Percentiles rank a stretch among this genome's conserved stretches.
phyloP scores from a whole-genome alignment of 2,329 filamentous ascomycete genomes.

The Aspergillus sp. region DNA sequence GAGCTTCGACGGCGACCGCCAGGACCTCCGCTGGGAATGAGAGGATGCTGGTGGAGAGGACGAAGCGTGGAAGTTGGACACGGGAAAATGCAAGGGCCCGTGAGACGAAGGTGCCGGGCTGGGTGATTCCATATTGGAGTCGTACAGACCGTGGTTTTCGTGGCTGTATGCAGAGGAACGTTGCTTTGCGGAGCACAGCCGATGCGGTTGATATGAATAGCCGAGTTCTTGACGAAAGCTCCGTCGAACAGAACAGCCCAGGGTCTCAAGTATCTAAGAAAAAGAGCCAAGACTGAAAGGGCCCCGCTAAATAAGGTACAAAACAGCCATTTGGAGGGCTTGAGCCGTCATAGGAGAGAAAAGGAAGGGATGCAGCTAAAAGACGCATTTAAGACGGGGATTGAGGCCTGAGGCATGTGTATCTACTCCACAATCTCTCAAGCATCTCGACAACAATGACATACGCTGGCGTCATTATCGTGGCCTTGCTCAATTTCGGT shows the following conservation, averaged over 20 bases:
- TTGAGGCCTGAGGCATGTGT: background rate
- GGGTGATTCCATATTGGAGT: conserved; percentile 3
- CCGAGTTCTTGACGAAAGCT: background rate
- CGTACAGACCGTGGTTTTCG: background rate
- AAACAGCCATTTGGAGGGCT: background rate
- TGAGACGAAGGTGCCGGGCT: conserved; percentile 6
- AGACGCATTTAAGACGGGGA: background rate
- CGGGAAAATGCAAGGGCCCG: conserved; percentile 12
- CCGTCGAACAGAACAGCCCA: background rate
- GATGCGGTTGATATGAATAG: background rate
- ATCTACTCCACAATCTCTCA: background rate
- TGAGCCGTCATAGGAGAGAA: background rate
- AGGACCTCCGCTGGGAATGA: conserved; percentile 26
- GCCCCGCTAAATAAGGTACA: background rate
- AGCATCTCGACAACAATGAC: background rate
- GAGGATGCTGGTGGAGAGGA: conserved; percentile 15
- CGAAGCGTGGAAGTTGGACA: conserved; percentile 30
- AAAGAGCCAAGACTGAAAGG: background rate
- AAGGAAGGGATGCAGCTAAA: background rate
- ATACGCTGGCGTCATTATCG: background rate
- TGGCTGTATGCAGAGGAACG: background rate
- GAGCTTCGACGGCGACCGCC: conserved; percentile 18
- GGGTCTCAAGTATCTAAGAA: background rate
- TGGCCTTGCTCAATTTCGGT: background rate
- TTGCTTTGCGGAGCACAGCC: background rate